Evolutionary conservation across 176 grass and related monocot species (phyloP), one percentile per base, ranked within the genome.

Genomic region (Puya raimondii): DNA sequence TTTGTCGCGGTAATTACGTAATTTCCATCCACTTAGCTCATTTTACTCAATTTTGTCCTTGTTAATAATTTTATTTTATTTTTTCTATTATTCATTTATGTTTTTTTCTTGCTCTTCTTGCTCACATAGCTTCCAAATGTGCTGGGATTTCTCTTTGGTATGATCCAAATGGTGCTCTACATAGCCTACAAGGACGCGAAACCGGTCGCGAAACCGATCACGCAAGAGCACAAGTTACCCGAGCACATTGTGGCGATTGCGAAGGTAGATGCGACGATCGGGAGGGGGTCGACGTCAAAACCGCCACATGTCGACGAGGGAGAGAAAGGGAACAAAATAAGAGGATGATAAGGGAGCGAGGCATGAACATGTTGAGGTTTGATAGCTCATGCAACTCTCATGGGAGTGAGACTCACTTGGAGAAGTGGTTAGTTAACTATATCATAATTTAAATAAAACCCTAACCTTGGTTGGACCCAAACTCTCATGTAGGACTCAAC

Each of bases 1-100:
- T 96, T 91, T 12, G 83, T 96, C 1, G 77, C 78, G 10, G 91
- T 96, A 76, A 81, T 17, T 58, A 57, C 23, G 29, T 26, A 59
- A 59, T 59, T 59, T 13, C 15, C 15, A 59, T 59, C 54, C 6
- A 17, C 5, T 56, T 56, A n/a, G 13, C 52, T 56, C 52, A n/a
- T 56, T 56, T 56, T 59, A 17, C 20, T 10, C 3, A n/a, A 4
- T n/a, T 15, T 15, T 57, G 3, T 29, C 27, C 27, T 29, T 29
- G 27, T 2, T 29, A 29, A 23, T 1, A 23, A 23, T 23, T 23
- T 23, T 23, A 23, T 54, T 11, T 54, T 15, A 0, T 54, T 54
- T 11, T 54, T 54, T 13, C 14, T 18, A 8, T 57, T 57, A 14
- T 14, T 57, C 5, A 17, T 57, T 13, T 7, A 1, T 57, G 0